phyloP scores from a whole-genome alignment of 768 basidiomycete genomes.

The Neoboletus subvelutipes region DNA sequence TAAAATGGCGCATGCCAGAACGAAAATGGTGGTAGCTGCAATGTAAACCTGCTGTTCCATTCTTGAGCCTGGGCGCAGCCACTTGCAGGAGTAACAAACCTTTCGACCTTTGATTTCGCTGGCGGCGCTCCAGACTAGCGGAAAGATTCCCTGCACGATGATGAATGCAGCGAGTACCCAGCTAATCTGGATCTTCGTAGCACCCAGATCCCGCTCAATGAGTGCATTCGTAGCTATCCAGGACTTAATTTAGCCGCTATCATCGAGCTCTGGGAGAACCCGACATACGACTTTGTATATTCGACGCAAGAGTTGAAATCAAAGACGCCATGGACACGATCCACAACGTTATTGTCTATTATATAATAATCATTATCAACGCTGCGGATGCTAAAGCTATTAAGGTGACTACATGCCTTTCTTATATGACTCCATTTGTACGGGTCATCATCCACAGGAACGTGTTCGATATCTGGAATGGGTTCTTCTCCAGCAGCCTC shows the following conservation, averaged over 20 bases:
- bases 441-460: slow-evolving; percentile 56
- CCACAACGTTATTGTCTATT: slow-evolving; percentile 27
- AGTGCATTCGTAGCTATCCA: slow-evolving; percentile 57
- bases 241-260: not conserved
- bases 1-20: slow-evolving; percentile 54
- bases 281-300: slow-evolving; percentile 31
- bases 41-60: slow-evolving; percentile 51
- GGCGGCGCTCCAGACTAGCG: slow-evolving; percentile 65
- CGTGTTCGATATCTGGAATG: slow-evolving; percentile 36
- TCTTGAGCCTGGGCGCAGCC: slow-evolving; percentile 1
- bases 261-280: not conserved
- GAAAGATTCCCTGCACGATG: slow-evolving; percentile 64
- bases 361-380: not conserved
- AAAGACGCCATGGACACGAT: slow-evolving; percentile 28
- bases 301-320: slow-evolving; percentile 24
- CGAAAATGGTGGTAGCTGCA: slow-evolving; percentile 49
- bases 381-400: not conserved
- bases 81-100: slow-evolving; percentile 34
- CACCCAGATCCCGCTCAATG: slow-evolving; percentile 59
- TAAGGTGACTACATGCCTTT: slow-evolving; percentile 43
- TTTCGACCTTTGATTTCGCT: slow-evolving; percentile 78
- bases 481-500: slow-evolving; percentile 5
- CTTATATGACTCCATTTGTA: slow-evolving; percentile 54
- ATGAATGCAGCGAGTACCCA: slow-evolving; percentile 72
- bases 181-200: slow-evolving; percentile 61